A percentile compares a stretch with the other conserved stretches of the same genome.
phyloP scores from a whole-genome alignment of 139 green algal genomes.

The Chlamydomonas incerta region DNA sequence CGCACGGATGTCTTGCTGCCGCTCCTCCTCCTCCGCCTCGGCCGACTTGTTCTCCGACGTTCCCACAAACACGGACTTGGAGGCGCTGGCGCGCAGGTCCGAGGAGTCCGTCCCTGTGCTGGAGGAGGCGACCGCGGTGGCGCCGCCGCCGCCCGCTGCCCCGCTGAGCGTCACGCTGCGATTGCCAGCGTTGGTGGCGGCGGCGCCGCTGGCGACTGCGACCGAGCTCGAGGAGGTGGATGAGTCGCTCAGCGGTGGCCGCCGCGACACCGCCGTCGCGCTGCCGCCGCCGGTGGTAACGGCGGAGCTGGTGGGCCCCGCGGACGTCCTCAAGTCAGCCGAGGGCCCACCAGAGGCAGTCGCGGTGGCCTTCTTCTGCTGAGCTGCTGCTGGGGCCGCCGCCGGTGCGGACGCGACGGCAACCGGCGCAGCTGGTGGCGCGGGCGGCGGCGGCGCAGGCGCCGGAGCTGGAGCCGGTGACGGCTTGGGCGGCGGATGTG shows the following conservation, averaged over 20 bases:
- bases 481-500: background rate
- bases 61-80: constrained; percentile 19
- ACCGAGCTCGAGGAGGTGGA: background rate
- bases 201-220: too few species aligned
- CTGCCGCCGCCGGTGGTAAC: background rate
- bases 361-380: too few species aligned
- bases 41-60: background rate
- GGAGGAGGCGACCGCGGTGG: background rate
- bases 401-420: too few species aligned
- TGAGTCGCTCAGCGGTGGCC: background rate
- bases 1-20: constrained; percentile 4
- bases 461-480: too few species aligned
- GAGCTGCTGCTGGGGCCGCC: too few species aligned
- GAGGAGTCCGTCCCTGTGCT: constrained; percentile 1
- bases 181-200: background rate
- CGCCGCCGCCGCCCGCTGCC: background rate
- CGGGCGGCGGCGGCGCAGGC: too few species aligned
- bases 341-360: too few species aligned
- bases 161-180: background rate
- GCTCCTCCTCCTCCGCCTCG: constrained; percentile 34
- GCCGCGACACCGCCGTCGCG: background rate
- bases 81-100: constrained; percentile 8
- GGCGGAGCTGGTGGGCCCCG: background rate
- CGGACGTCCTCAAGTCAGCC: too few species aligned
- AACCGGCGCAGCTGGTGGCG: background rate